Evolutionary conservation across 768 basidiomycete genomes (phyloP).

Genomic region (Heimioporus sp.): DNA sequence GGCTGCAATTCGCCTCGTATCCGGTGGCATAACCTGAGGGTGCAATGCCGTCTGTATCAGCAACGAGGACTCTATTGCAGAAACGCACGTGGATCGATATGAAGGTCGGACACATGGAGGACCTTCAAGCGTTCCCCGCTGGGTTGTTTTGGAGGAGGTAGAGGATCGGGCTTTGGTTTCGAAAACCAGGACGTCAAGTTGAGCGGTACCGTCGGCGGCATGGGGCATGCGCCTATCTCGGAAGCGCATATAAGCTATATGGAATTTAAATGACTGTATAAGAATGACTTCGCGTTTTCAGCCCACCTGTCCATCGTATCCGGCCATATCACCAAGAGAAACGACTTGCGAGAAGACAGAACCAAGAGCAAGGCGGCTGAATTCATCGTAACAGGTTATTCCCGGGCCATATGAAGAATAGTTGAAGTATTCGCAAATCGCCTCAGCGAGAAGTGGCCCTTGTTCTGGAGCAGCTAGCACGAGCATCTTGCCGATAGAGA

Average conservation of each 20-base stretch:
- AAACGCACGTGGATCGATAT: conserved; percentile 48
- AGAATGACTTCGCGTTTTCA: neutral
- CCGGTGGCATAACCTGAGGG: conserved; percentile 61
- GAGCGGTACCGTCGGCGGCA: conserved; percentile 40
- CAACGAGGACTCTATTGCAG: neutral
- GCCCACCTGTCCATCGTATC: conserved; percentile 49
- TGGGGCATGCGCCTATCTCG: conserved; percentile 35
- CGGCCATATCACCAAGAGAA: conserved; percentile 41
- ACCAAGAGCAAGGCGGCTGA: conserved; percentile 36
- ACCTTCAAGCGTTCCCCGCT: conserved; percentile 48
- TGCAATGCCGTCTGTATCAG: neutral
- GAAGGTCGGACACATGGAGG: conserved; percentile 48
- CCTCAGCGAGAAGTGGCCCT: conserved; percentile 40
- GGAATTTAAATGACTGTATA: neutral
- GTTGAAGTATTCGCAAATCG: conserved; percentile 43
- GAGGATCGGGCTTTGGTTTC: conserved; percentile 49
- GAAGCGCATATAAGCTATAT: conserved; percentile 34
- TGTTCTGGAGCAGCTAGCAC: conserved; percentile 41
- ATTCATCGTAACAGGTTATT: conserved; percentile 34
- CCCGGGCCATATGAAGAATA: conserved; percentile 19
- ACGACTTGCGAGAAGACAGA: conserved; percentile 47
- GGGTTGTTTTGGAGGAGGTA: conserved; percentile 40
- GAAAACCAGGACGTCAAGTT: conserved; percentile 49
- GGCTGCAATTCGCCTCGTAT: conserved; percentile 66
- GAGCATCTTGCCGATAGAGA: conserved; percentile 43